Percentiles rank a stretch among this genome's conserved stretches.
phyloP scores from a whole-genome alignment of 2,329 filamentous ascomycete genomes.

The Alternaria infectoria region DNA sequence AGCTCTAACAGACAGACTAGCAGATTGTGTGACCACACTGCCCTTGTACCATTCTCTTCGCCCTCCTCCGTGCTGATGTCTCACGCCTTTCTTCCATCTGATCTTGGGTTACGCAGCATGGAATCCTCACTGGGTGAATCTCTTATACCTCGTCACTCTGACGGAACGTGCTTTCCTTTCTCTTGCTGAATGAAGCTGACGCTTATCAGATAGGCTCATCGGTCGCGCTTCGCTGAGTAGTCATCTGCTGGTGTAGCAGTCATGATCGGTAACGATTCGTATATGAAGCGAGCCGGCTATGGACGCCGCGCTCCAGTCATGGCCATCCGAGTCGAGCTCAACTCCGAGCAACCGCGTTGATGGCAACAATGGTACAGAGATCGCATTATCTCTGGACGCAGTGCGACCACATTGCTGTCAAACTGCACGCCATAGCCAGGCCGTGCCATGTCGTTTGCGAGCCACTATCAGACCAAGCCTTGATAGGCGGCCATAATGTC shows the following conservation, averaged over 20 bases:
- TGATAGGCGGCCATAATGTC: neutral
- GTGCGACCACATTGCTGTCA: constrained; percentile 5
- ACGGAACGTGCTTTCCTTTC: neutral
- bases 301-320: neutral
- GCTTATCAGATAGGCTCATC: neutral
- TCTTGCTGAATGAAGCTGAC: neutral
- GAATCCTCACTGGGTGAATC: neutral
- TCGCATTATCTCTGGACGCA: neutral
- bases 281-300: neutral
- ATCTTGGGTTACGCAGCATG: neutral
- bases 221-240: neutral
- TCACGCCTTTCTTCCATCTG: neutral
- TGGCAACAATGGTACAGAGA: neutral
- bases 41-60: neutral
- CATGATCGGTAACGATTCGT: constrained; percentile 1
- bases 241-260: neutral
- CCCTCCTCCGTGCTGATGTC: neutral
- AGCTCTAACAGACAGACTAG: neutral
- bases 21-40: neutral
- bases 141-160: neutral
- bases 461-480: neutral
- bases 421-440: neutral
- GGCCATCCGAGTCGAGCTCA: neutral
- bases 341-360: neutral
- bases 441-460: constrained; percentile 1